Conservation (phyloP, 495 filamentous ascomycete species). For the Aspergillus bertholletiae region DNA sequence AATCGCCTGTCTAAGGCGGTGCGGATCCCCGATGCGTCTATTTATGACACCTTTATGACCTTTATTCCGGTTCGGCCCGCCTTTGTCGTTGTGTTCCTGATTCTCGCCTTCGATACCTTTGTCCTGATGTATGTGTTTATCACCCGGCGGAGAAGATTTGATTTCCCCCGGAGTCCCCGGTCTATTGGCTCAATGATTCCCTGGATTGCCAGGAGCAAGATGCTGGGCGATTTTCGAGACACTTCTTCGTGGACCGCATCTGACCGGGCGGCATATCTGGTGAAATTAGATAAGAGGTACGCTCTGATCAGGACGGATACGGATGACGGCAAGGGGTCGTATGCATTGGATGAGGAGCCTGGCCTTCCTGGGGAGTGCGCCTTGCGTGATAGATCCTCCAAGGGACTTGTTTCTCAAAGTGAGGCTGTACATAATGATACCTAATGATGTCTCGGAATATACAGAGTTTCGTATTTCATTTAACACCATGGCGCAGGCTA, state of each 20-base stretch:
- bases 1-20: background rate
- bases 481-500: no score
- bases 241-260: background rate
- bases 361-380: background rate
- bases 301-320: background rate
- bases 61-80: background rate
- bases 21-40: background rate
- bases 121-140: conserved; percentile 4
- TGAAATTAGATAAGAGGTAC: conserved; percentile 2
- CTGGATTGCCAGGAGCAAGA: background rate
- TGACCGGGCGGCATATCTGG: conserved; percentile 2
- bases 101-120: conserved; percentile 1
- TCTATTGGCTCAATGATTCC: conserved; percentile 6
- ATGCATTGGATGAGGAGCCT: conserved; percentile 2
- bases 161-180: conserved; percentile 4
- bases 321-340: conserved; percentile 1
- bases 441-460: background rate
- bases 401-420: background rate
- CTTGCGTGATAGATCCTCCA: background rate
- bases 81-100: conserved; percentile 1
- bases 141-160: background rate
- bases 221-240: conserved; percentile 4
- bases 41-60: background rate
- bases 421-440: background rate
- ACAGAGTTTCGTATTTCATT: no score